Evolutionary conservation across 345 rosid genomes (phyloP).

Genomic region (Hibiscus syriacus): DNA sequence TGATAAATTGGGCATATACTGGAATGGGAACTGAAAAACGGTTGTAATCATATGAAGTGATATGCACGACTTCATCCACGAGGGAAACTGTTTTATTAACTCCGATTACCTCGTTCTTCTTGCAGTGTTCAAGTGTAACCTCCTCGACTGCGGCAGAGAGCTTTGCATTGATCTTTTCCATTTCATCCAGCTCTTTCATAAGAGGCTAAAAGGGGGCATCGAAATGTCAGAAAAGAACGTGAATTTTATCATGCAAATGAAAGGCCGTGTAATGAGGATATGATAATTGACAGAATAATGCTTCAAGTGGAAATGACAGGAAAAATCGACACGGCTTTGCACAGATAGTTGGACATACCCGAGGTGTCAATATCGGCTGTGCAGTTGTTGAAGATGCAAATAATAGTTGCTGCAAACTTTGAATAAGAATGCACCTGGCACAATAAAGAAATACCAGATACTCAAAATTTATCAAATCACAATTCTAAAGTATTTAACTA

Average conservation of each 20-base stretch:
- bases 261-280: not conserved
- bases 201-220: conserved; percentile 38
- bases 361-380: conserved; percentile 79
- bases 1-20: not conserved
- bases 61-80: not conserved
- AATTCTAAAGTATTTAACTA: not conserved
- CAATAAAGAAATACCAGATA: conserved; percentile 1
- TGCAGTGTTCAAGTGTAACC: conserved; percentile 76
- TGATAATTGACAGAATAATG: not conserved
- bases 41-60: not conserved
- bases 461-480: not conserved
- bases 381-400: conserved; percentile 98
- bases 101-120: conserved; percentile 64
- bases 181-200: conserved; percentile 92
- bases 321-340: not conserved
- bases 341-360: conserved; percentile 30
- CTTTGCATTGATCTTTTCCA: conserved; percentile 81
- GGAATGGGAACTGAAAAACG: not conserved
- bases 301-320: not conserved
- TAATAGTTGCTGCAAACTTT: conserved; percentile 75
- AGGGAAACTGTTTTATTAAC: not conserved
- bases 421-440: conserved; percentile 68
- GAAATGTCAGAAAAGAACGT: conserved; percentile 3
- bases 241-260: conserved; percentile 14
- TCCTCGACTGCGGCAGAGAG: conserved; percentile 88